phyloP scores from a whole-genome alignment of 768 basidiomycete species.

The Leccinum olivaceopallidum region DNA sequence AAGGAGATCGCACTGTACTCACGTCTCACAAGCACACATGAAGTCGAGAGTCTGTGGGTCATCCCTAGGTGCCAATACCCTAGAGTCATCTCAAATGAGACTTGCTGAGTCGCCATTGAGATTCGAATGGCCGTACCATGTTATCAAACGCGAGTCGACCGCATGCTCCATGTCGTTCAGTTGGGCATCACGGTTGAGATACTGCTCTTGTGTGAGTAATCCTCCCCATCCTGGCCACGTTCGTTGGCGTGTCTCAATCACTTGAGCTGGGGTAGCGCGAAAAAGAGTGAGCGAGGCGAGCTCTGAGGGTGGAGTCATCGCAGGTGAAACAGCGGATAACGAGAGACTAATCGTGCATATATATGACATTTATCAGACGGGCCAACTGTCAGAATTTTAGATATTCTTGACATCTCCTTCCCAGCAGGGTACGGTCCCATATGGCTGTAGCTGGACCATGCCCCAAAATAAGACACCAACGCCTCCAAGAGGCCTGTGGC shows the following conservation, averaged over 20 bases:
- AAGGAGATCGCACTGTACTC: slow-evolving; percentile 20
- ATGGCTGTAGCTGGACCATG: neutral
- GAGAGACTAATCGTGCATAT: neutral
- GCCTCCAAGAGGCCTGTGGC: neutral
- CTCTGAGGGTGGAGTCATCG: slow-evolving; percentile 12
- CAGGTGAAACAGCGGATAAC: neutral
- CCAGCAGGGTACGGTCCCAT: neutral
- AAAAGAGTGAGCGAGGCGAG: slow-evolving; percentile 41
- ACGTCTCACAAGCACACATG: slow-evolving; percentile 66
- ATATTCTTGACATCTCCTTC: slow-evolving; percentile 2
- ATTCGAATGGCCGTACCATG: slow-evolving; percentile 41
- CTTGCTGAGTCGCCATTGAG: neutral
- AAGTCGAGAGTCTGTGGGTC: slow-evolving; percentile 54
- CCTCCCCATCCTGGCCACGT: slow-evolving; percentile 45
- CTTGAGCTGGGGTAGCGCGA: slow-evolving; percentile 49
- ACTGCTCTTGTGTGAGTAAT: slow-evolving; percentile 45
- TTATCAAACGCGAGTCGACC: slow-evolving; percentile 44
- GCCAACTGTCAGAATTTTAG: neutral
- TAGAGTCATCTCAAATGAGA: slow-evolving; percentile 22
- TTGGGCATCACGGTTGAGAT: slow-evolving; percentile 41
- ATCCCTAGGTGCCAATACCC: slow-evolving; percentile 58
- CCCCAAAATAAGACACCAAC: neutral
- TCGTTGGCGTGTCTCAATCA: slow-evolving; percentile 40
- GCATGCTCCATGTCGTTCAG: slow-evolving; percentile 47
- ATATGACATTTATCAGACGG: neutral